Base-by-base conservation (phyloP, 1,284 basidiomycete species). In the Rhodofomes roseus region DNA sequence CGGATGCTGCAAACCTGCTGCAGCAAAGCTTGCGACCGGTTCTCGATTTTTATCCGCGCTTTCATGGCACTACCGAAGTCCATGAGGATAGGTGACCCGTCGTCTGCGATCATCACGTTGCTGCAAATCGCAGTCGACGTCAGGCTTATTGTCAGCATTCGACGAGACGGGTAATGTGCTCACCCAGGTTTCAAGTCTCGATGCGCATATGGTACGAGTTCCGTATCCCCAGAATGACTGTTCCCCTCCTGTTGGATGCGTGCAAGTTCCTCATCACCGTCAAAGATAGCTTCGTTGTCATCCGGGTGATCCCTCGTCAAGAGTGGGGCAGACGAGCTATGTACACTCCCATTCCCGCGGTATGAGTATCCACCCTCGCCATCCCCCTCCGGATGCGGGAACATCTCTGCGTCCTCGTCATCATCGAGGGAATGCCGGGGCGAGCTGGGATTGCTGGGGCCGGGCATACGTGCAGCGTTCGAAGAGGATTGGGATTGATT, bases 141-240 rank as follows among this genome's bases (percentile, higher is more conserved):
- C 31, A 20, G 9, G 22, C 40, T n/a, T 44, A 55, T 25, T 39
- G 31, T 31, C 5, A 18, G 2, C 16, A 31, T 31, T 46, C 8
- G 25, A 7, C 22, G 14, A 40, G 57, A 54, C 53, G 31, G 55
- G 12, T 60, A 16, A 23, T 7, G 31, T 55, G 78, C 87, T 68
- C 68, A 95, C 93, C 90, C 95, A 41, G 96, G 97, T 76, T 99
- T 99, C 69, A 99, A 81, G 76, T 99, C 96, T 60, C 97, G 81
- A 77, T 99, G 97, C 0, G 96, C 96, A 72, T 97, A 99, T 0
- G 97, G 95, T 6, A 95, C 83, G 9, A 90, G 66, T 58, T 86
- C 84, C 2, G 74, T 76, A 62, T 81, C 75, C 6, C 77, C 79
- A 1, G 71, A 59, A 27, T 73, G 71, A 65, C 74, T 70, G 23